Evolutionary conservation across 2,329 filamentous ascomycete genomes (phyloP).

Genomic region (Byssoonygena ceratinophila): DNA sequence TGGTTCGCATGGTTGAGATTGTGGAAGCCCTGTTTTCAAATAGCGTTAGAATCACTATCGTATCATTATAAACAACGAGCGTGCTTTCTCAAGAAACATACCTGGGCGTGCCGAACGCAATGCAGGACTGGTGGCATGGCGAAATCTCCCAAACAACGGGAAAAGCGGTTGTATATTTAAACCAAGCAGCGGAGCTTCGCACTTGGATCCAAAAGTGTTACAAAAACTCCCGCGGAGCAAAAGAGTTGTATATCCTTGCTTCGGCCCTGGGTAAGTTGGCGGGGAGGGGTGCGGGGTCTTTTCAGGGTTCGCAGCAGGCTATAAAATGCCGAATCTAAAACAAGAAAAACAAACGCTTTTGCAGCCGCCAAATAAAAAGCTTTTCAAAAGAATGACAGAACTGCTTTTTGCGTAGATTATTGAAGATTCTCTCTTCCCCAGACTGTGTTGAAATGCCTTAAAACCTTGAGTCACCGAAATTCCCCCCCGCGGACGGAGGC

Average conservation of each 20-base stretch:
- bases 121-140: conserved; percentile 36
- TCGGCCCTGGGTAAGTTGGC: not conserved
- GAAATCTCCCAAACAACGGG: not conserved
- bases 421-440: not conserved
- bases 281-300: not conserved
- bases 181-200: too few species aligned
- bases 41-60: not conserved
- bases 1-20: conserved; percentile 65
- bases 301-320: not conserved
- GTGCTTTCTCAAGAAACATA: conserved; percentile 19
- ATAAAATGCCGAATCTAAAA: not conserved
- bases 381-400: not conserved
- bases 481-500: not conserved
- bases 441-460: not conserved
- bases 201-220: not conserved
- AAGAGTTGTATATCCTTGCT: not conserved
- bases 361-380: too few species aligned
- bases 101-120: conserved; percentile 40
- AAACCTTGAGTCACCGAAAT: not conserved
- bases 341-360: not conserved
- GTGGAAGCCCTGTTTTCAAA: conserved; percentile 55
- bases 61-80: not conserved
- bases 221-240: not conserved
- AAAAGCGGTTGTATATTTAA: too few species aligned
- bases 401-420: not conserved